Evolutionary conservation across 1,139 yeast species (phyloP).

Genomic region (Sugiyamaella pinicola): DNA sequence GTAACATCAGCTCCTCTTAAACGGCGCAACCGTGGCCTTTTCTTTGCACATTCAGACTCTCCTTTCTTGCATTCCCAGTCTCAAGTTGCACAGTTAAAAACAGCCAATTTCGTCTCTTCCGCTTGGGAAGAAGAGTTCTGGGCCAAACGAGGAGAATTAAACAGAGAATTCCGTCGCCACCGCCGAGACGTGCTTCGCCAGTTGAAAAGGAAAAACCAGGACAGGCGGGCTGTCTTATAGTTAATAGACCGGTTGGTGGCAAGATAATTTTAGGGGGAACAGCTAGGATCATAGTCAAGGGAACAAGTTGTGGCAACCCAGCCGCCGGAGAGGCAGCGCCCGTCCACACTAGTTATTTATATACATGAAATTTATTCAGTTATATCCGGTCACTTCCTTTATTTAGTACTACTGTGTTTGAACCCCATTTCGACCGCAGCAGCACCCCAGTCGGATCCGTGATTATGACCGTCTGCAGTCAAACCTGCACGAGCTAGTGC

Average conservation of each 20-base stretch:
- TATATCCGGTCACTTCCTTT: constrained; percentile 4
- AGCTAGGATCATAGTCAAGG: no score
- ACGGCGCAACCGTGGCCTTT: constrained; percentile 54
- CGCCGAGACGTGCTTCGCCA: constrained; percentile 72
- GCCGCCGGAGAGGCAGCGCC: background rate
- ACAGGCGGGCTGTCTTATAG: constrained; percentile 10
- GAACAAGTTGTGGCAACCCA: background rate
- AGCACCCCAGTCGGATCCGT: constrained; percentile 98
- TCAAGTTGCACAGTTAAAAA: constrained; percentile 60
- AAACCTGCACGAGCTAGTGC: constrained; percentile 95
- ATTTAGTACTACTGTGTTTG: constrained; percentile 28
- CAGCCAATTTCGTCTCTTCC: constrained; percentile 43
- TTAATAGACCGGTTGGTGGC: no score
- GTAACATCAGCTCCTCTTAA: constrained; percentile 19
- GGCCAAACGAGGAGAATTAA: constrained; percentile 79
- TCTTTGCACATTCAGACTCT: constrained; percentile 81
- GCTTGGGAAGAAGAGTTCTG: constrained; percentile 80
- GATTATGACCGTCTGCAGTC: constrained; percentile 77
- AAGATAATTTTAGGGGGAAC: no score
- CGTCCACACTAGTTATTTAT: background rate
- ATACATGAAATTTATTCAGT: constrained; percentile 1
- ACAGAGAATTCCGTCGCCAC: constrained; percentile 71
- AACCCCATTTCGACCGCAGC: constrained; percentile 95
- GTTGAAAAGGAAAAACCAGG: constrained; percentile 47
- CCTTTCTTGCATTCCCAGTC: constrained; percentile 86